phyloP scores from a whole-genome alignment of 2,329 filamentous ascomycete species.

The Nigrospora osmanthi region DNA sequence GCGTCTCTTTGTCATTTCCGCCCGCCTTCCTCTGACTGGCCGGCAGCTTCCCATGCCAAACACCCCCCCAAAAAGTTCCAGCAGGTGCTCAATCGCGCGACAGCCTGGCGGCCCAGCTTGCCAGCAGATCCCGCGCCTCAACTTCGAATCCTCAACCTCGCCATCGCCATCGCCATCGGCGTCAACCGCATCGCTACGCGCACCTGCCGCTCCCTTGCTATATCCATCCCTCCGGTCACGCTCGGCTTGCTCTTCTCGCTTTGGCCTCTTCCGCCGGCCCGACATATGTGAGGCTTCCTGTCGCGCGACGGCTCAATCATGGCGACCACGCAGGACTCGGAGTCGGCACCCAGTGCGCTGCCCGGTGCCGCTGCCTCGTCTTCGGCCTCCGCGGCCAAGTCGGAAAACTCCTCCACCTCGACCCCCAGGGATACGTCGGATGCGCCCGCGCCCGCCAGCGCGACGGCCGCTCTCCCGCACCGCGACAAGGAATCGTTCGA shows the following conservation, averaged over 20 bases:
- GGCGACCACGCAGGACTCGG: conserved; percentile 21
- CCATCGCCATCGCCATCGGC: no score
- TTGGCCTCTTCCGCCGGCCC: not conserved
- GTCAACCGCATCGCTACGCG: no score
- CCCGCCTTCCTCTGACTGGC: no score
- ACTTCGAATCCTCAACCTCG: no score
- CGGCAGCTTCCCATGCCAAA: conserved; percentile 1
- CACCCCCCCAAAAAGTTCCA: conserved; percentile 1
- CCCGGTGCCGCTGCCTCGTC: conserved; percentile 11
- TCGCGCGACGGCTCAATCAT: conserved; percentile 9
- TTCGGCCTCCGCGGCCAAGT: conserved; percentile 13
- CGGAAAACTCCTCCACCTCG: conserved; percentile 20
- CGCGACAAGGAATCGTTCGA: conserved; percentile 51
- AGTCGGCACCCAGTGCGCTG: conserved; percentile 12
- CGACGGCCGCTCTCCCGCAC: conserved; percentile 15
- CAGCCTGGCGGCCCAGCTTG: no score
- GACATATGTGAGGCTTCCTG: conserved; percentile 9
- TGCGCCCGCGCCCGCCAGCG: conserved; percentile 19
- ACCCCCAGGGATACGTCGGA: conserved; percentile 20
- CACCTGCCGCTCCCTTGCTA: no score
- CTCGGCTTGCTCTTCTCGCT: no score
- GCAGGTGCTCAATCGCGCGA: not conserved
- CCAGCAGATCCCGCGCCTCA: no score
- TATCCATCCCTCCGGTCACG: no score
- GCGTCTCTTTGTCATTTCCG: no score